These are phyloP conservation scores for Pythium angustatum DNA, from an alignment of 352 stramenopile genomes.

Conservation along the genomic window DNA sequence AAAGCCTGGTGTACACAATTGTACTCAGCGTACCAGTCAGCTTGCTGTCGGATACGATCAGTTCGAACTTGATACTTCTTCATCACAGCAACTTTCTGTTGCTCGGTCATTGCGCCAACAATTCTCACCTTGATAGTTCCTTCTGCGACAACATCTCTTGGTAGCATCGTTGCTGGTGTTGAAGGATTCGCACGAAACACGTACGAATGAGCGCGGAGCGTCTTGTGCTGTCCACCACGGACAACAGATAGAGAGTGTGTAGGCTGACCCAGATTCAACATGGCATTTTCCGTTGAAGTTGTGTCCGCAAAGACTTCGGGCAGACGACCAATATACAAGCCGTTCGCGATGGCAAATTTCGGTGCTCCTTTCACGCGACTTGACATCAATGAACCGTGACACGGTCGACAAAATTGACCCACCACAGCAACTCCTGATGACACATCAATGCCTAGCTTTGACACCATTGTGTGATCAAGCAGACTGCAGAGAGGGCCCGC, in stretches of 20 bases:
- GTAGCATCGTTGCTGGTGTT: conserved; percentile 11
- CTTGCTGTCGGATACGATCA: background rate
- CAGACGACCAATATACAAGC: conserved; percentile 9
- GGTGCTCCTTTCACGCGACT: too few species aligned
- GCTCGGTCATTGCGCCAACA: conserved; percentile 23
- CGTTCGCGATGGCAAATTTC: conserved; percentile 16
- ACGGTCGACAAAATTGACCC: background rate
- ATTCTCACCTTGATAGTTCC: conserved; percentile 24
- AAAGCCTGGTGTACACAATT: background rate
- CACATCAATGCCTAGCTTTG: background rate
- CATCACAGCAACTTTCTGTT: conserved; percentile 22
- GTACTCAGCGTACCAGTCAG: conserved; percentile 5
- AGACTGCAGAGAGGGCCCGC: background rate
- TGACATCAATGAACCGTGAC: background rate
- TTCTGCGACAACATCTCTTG: conserved; percentile 2
- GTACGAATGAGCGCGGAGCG: conserved; percentile 26
- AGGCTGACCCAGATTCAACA: conserved; percentile 29
- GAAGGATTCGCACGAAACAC: conserved; percentile 23
- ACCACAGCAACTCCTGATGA: background rate
- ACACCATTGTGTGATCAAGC: too few species aligned
- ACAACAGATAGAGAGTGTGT: conserved; percentile 28
- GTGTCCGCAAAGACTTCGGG: conserved; percentile 1
- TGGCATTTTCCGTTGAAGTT: conserved; percentile 25
- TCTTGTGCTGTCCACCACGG: conserved; percentile 16
- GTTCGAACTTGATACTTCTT: conserved; percentile 19